phyloP scores from a whole-genome alignment of 2,329 filamentous ascomycete species.

The Calonectria pteridis region DNA sequence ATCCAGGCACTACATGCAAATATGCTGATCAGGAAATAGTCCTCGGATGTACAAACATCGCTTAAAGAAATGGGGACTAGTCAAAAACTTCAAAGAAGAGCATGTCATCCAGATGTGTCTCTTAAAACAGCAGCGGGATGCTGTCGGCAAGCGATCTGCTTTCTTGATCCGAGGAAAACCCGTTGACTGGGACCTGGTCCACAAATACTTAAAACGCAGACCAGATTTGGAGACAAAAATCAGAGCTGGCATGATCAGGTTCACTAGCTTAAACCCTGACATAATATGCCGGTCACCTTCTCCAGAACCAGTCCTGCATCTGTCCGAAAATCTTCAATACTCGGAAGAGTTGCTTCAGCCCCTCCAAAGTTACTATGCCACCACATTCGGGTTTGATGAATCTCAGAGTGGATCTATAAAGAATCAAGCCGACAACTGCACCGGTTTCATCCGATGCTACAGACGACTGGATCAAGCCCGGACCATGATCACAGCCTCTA shows the following conservation, averaged over 20 bases:
- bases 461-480: neutral
- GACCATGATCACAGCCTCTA: neutral
- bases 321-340: neutral
- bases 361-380: neutral
- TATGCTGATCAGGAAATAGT: neutral
- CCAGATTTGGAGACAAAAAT: constrained; percentile 5
- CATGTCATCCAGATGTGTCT: neutral
- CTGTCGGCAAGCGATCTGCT: neutral
- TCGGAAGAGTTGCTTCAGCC: neutral
- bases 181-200: neutral
- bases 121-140: neutral
- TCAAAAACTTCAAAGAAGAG: neutral
- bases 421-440: no score
- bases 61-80: neutral
- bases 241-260: neutral
- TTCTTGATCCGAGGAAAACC: neutral
- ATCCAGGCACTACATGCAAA: no score
- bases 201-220: neutral
- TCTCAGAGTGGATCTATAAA: neutral
- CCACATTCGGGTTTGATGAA: neutral
- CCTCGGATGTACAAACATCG: constrained; percentile 5
- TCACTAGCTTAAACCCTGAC: neutral
- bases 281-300: neutral
- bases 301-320: neutral
- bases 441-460: neutral